Percentiles rank a stretch among this genome's conserved stretches.
Evolutionary conservation across 306 rosid genomes (phyloP).

Genomic region (Dicorynia guianensis): DNA sequence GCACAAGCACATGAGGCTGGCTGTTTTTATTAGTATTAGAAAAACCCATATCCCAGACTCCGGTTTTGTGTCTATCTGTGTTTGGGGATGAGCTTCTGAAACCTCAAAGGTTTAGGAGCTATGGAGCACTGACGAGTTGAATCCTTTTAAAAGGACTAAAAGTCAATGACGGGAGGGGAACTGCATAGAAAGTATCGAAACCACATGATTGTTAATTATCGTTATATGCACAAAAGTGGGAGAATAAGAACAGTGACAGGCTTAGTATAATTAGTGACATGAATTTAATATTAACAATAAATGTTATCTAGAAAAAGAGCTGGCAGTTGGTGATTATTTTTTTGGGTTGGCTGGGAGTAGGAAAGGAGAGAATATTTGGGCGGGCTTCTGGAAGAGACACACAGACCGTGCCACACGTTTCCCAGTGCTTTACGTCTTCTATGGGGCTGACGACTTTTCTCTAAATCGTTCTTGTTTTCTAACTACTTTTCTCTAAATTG

Average conservation of each 20-base stretch:
- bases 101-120: conserved; percentile 38
- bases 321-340: not conserved
- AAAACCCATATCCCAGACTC: conserved; percentile 18
- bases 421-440: conserved; percentile 44
- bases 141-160: conserved; percentile 4
- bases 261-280: not conserved
- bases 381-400: conserved; percentile 45
- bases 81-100: conserved; percentile 37
- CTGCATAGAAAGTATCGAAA: conserved; percentile 35
- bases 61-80: not conserved
- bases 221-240: conserved; percentile 1
- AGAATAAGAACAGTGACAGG: conserved; percentile 16
- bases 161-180: not conserved
- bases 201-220: conserved; percentile 35
- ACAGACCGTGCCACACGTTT: conserved; percentile 46
- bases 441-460: conserved; percentile 1
- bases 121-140: conserved; percentile 9
- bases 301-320: conserved; percentile 43
- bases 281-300: too few species aligned
- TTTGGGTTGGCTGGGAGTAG: conserved; percentile 19
- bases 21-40: not conserved
- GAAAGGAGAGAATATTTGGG: not conserved
- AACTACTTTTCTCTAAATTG: not conserved
- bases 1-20: conserved; percentile 11
- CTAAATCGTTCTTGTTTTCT: not conserved